Evolutionary conservation across 257 asterid genomes (phyloP), one percentile per base, ranked within the genome.

Genomic region (Jacaranda mimosifolia): DNA sequence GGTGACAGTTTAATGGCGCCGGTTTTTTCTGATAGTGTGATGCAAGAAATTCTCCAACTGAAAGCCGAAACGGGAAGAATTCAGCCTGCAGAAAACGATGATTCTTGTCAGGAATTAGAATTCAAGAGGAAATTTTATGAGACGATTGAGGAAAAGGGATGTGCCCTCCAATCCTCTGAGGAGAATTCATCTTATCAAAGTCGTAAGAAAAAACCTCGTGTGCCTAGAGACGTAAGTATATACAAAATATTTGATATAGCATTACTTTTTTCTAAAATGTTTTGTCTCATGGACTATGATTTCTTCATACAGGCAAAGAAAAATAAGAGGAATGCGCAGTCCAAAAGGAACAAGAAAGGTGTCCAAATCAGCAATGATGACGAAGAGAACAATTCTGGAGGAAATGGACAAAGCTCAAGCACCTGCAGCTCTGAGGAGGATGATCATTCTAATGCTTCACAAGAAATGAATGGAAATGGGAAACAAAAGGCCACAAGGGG

Each of bases 401-500:
- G 70, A 26, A 83, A 81, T 76, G 85, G 82, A 35, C 89, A 77
- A 45, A 80, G 86, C 81, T 72, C 88, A 45, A 83, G 89, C 73
- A 75, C 81, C 26, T 77, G 84, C 80, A 88, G 80, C 84, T 85
- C 89, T 0, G 94, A 91, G 76, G 90, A 88, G 13, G 77, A 60
- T 39, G 87, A 40, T 3, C 8, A 80, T 80, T 82, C 81, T 5
- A 83, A 83, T 64, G 84, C 74, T 35, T 88, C 90, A 13, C 85
- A 87, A 55, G 93, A 83, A 32, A 35, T 79, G 10, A 84, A 80
- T 45, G 88, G 75, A 45, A 85, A 83, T 13, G 91, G 88, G 5
- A 94, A 94, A 75, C 67, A 83, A 48, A 92, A 87, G 80, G 91
- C 84, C 56, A 83, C 77, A 82, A 88, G 92, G 77, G 91, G 92